Percentiles rank a stretch among this genome's conserved stretches.
Conservation (phyloP, 352 stramenopile species). For the Globisporangium spiculum region DNA sequence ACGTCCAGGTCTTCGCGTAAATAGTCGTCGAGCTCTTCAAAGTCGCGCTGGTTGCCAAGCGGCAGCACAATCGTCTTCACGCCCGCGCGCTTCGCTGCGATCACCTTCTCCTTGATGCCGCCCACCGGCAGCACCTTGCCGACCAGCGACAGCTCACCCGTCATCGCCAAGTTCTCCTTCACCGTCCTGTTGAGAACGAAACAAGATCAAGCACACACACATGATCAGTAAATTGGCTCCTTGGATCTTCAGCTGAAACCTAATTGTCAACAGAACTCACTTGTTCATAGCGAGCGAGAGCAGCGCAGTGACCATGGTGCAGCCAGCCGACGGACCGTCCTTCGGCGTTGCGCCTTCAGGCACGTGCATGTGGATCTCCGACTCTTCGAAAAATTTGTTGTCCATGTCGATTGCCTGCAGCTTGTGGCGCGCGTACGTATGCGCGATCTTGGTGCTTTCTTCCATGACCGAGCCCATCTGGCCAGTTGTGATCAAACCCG, state of each 20-base stretch:
- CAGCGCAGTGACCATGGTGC: constrained; percentile 98
- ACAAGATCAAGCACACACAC: background rate
- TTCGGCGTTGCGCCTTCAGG: constrained; percentile 98
- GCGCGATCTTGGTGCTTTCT: constrained; percentile 97
- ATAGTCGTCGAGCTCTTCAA: constrained; percentile 97
- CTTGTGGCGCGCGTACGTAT: constrained; percentile 90
- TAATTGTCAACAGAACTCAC: constrained; percentile 33
- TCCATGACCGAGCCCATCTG: constrained; percentile 99
- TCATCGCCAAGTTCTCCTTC: constrained; percentile 97
- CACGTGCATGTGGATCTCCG: constrained; percentile 97
- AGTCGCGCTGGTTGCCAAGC: constrained; percentile 94
- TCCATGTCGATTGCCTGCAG: constrained; percentile 59
- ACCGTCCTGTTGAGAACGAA: constrained; percentile 65
- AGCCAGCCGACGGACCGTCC: constrained; percentile 96
- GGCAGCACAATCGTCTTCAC: constrained; percentile 95
- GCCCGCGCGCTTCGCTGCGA: constrained; percentile 95
- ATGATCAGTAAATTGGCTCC: background rate
- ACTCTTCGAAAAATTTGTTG: constrained; percentile 95
- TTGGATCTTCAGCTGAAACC: background rate
- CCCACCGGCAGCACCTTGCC: constrained; percentile 98
- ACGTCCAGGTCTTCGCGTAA: constrained; percentile 95
- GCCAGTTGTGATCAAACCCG: constrained; percentile 86
- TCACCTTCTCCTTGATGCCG: constrained; percentile 99
- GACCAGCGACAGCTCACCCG: constrained; percentile 94
- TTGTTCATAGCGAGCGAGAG: constrained; percentile 94